Base-by-base conservation (phyloP, 139 green algal species). In the Chlamydomonas applanata region DNA sequence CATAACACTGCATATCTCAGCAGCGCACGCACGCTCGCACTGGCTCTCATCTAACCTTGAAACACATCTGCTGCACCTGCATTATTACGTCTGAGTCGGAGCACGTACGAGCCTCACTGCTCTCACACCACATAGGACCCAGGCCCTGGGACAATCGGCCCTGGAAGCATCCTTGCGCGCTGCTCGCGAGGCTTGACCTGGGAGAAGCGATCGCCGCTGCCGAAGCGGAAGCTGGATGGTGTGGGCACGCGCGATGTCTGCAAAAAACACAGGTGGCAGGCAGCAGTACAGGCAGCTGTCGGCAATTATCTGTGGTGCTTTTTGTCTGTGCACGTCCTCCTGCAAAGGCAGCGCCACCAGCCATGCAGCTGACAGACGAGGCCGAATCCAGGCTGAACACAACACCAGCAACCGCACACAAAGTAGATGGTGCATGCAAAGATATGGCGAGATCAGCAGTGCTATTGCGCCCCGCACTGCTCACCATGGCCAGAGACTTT, bases 121-220 rank as follows among this genome's bases (percentile, higher is more conserved):
- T 35, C 40, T 49, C 40, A 85, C 16, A 81, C 70, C 3, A 85
- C 79, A 33, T 85, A 85, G 0, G 79, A 66, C 22, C 79, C 79
- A 5, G 79, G 79, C 16, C 79, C 79, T 0, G 79, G 79, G 17
- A 66, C 59, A 66, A 74, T 70, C 0, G 73, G 30, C 0, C 79
- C 68, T n/a, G 79, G 79, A 7, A 85, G 69, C n/a, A 59, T 66
- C 40, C 69, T 75, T 17, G 30, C 69, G 27, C 80, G 80, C 40
- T 49, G 40, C 5, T 54, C 36, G n/a, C 30, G 25, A 27, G 61
- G 61, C 73, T 74, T 83, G 36, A 83, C 30, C 44, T 86, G 67
- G 7, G 68, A 79, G 76, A 86, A 86, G 16, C 81, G 72, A 54
- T 86, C 81, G 2, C 72, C 73, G 22, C 57, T 76, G 35, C 81